Base-by-base conservation (phyloP, 2,329 filamentous ascomycete species). In the Venturia asperata region DNA sequence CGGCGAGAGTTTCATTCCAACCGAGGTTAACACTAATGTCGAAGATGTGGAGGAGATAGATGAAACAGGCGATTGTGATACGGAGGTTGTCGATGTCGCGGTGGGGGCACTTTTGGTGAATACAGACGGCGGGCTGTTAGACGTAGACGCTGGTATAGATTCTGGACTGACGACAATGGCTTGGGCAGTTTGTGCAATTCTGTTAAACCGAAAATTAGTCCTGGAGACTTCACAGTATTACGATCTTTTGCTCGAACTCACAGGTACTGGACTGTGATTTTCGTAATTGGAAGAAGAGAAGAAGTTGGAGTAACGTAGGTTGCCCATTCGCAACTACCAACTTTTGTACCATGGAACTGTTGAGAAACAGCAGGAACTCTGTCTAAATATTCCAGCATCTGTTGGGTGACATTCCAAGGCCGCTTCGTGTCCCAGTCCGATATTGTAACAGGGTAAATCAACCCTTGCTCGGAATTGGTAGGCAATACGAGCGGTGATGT, bases 351-450 rank as follows among this genome's bases (percentile, higher is more conserved):
- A 55, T 55, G 24, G 24, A 55, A 55, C 27, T 55, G 49, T 24
- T 55, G 49, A 17, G 49, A 55, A 6, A 55, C 24, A 15, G 49
- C 49, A 55, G 49, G 49, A 15, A 55, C 34, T 5, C 49, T 55
- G 49, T 55, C 49, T 24, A 55, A 19, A 55, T 55, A 55, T 19
- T 55, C 49, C 24, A 55, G 49, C 49, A 55, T 17, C 24, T 55
- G 49, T 24, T 55, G 49, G 11, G 49, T 55, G 49, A 55, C 49
- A 24, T 55, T 55, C 49, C 49, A 55, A 17, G 49, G 49, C 49
- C 34, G 17, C 5, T 24, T 55, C 15, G 49, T 55, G 24, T 55
- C 49, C 49, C 49, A 55, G 10, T 55, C 15, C 49, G 49, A 34
- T 55, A 34, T 55, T 17, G 49, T 55, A 3, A 55, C 49, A 30